phyloP scores from a whole-genome alignment of 768 basidiomycete species.

The Suillus ampliporus region DNA sequence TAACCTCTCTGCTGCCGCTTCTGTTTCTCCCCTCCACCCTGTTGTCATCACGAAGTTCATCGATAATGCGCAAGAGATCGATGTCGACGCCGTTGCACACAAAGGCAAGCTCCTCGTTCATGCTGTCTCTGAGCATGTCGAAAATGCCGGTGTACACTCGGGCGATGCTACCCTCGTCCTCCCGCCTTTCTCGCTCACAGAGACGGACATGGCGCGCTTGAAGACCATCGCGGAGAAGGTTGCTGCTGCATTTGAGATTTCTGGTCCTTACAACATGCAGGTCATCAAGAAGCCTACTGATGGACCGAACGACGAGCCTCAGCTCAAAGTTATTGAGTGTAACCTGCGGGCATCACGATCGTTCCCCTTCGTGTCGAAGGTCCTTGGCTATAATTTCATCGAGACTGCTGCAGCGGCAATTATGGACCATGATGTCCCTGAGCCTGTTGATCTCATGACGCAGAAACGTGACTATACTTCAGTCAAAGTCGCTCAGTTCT shows the following conservation, averaged over 20 bases:
- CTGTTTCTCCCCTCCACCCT: constrained; percentile 95
- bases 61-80: constrained; percentile 96
- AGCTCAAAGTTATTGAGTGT: constrained; percentile 98
- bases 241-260: constrained; percentile 92
- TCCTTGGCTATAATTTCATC: constrained; percentile 96
- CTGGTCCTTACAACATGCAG: constrained; percentile 99
- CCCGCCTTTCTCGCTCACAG: constrained; percentile 84
- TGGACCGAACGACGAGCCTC: constrained; percentile 56
- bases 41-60: constrained; percentile 99
- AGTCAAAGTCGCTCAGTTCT: constrained; percentile 98
- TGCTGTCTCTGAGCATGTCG: constrained; percentile 97
- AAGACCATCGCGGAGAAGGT: constrained; percentile 96
- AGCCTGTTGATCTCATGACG: constrained; percentile 91
- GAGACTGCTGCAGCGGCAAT: constrained; percentile 92
- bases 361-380: constrained; percentile 99
- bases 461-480: constrained; percentile 88
- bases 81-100: constrained; percentile 96
- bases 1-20: constrained; percentile 95
- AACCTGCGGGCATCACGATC: constrained; percentile 97
- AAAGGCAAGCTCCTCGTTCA: constrained; percentile 91
- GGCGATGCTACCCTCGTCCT: constrained; percentile 98
- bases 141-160: constrained; percentile 98
- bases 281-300: constrained; percentile 83
- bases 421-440: constrained; percentile 83
- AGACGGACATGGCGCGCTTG: constrained; percentile 81